A percentile compares a stretch with the other conserved stretches of the same genome.
Conservation (phyloP, 768 basidiomycete genomes). For the Tylopilus cervinicoccineus region DNA sequence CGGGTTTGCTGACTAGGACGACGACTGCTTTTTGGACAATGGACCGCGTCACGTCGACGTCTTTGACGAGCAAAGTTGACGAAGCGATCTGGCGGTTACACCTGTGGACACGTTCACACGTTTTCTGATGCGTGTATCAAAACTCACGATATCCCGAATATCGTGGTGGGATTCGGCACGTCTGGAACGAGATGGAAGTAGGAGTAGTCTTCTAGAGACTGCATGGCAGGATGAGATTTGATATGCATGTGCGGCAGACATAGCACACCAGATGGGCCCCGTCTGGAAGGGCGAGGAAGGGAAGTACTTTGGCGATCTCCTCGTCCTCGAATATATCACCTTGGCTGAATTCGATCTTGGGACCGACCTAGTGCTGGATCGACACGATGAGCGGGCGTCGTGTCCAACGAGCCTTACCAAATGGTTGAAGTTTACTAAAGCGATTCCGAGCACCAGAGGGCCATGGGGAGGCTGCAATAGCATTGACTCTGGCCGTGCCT, state of each 20-base stretch:
- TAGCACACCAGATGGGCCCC: constrained; percentile 82
- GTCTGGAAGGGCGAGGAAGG: constrained; percentile 95
- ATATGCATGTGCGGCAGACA: constrained; percentile 5
- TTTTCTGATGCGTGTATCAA: background rate
- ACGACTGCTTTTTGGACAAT: constrained; percentile 98
- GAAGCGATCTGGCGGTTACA: constrained; percentile 95
- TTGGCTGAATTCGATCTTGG: constrained; percentile 79
- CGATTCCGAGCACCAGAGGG: constrained; percentile 78
- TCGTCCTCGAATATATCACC: constrained; percentile 83
- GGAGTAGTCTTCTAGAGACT: constrained; percentile 77
- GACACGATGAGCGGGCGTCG: constrained; percentile 10
- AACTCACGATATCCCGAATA: constrained; percentile 91
- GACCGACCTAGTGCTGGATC: constrained; percentile 64
- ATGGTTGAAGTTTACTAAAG: constrained; percentile 94
- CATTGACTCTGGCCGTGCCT: constrained; percentile 77
- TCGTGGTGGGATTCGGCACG: constrained; percentile 65
- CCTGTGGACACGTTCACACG: constrained; percentile 35
- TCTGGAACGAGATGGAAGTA: constrained; percentile 90
- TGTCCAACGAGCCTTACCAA: constrained; percentile 47
- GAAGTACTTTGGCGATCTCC: constrained; percentile 79
- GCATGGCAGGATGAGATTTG: constrained; percentile 2
- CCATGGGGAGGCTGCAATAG: constrained; percentile 52
- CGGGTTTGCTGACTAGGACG: constrained; percentile 83
- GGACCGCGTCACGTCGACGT: constrained; percentile 85
- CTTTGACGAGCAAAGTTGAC: constrained; percentile 69